phyloP scores from a whole-genome alignment of 108 stramenopile genomes.

The Pseudonitzschia delicatissima region DNA sequence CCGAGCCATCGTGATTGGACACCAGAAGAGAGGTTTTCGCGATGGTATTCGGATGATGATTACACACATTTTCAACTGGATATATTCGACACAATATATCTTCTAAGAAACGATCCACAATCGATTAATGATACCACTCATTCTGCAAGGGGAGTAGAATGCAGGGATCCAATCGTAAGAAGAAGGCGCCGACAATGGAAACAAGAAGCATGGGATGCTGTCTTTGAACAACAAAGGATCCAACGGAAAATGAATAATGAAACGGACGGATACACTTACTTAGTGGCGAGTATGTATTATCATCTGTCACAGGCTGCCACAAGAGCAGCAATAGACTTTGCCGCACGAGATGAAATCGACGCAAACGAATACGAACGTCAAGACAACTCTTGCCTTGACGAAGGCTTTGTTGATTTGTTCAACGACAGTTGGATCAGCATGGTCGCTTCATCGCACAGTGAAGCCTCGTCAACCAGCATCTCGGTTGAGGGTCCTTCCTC shows the following conservation, averaged over 20 bases:
- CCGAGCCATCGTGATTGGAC: constrained; percentile 4
- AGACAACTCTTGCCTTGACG: background rate
- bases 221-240: constrained; percentile 25
- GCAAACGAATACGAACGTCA: constrained; percentile 2
- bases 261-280: background rate
- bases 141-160: constrained; percentile 20
- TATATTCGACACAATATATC: constrained; percentile 14
- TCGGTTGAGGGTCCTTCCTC: background rate
- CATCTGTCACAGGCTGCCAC: background rate
- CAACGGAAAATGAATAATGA: constrained; percentile 4
- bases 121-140: constrained; percentile 16
- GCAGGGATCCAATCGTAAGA: constrained; percentile 11
- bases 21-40: constrained; percentile 5
- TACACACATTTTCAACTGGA: constrained; percentile 17
- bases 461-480: background rate
- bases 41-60: constrained; percentile 19
- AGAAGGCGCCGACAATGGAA: background rate
- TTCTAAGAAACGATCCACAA: constrained; percentile 13
- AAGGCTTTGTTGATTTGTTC: constrained; percentile 9
- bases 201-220: constrained; percentile 7
- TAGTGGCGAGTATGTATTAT: constrained; percentile 16
- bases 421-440: constrained; percentile 21
- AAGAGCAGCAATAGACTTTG: constrained; percentile 11
- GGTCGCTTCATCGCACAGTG: background rate
- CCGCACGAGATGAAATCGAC: constrained; percentile 24